A percentile compares a stretch with the other conserved stretches of the same genome.
Evolutionary conservation across 129 eudicot genomes (phyloP).

Genomic region (Cynara cardunculus): DNA sequence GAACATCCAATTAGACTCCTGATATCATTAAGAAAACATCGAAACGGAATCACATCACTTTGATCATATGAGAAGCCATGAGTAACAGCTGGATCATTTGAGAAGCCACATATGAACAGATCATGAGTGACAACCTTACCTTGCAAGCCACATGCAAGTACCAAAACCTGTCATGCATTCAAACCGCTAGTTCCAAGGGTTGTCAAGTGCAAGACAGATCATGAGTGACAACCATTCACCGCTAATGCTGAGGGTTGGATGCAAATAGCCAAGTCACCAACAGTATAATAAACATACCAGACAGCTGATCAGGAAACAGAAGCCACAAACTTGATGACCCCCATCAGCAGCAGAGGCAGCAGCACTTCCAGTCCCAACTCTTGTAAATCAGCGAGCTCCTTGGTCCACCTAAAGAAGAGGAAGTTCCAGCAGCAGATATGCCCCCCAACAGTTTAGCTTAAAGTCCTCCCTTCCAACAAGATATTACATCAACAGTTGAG

Average conservation of each 20-base stretch:
- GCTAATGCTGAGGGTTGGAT: too few relatives aligned
- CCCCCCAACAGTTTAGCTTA: not conserved
- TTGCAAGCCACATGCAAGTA: conserved; percentile 22
- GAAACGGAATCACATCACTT: not conserved
- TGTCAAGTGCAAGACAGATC: too few relatives aligned
- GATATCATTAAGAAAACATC: not conserved
- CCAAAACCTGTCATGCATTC: conserved; percentile 24
- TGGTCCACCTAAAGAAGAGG: not conserved
- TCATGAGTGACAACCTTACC: conserved; percentile 34
- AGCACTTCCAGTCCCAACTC: not conserved
- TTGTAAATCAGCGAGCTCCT: not conserved
- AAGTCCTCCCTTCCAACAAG: not conserved
- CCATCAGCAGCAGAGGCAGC: not conserved
- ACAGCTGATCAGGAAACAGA: not conserved
- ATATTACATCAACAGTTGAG: not conserved
- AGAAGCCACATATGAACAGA: too few relatives aligned
- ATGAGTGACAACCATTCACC: too few relatives aligned
- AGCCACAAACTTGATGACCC: not conserved
- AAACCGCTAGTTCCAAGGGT: conserved; percentile 24
- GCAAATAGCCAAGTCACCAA: not conserved
- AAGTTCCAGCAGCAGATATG: not conserved
- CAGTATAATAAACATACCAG: not conserved
- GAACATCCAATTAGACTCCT: not conserved
- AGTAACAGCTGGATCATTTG: not conserved
- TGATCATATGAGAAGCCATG: too few relatives aligned